phyloP scores from a whole-genome alignment of 768 basidiomycete genomes.

The Trametes coccinea region DNA sequence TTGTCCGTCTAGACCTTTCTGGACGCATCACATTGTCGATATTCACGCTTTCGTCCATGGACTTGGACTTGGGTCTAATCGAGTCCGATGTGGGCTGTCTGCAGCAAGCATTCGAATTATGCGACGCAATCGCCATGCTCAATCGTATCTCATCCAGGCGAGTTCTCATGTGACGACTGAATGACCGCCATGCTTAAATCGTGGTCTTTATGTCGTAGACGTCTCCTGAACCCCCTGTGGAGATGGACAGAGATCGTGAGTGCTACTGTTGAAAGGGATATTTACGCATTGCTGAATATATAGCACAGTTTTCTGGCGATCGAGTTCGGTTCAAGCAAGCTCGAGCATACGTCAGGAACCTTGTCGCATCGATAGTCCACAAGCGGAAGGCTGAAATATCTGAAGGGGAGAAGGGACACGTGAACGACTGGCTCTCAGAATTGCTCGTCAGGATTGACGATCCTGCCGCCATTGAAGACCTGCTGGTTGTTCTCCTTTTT shows the following conservation, averaged over 20 bases:
- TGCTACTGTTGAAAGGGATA: no score
- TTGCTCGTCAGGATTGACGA: slow-evolving; percentile 9
- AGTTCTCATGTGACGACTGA: no score
- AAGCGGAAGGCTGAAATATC: background rate
- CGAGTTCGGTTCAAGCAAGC: background rate
- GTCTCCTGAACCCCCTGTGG: no score
- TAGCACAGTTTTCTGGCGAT: background rate
- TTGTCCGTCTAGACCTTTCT: background rate
- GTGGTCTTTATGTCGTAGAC: no score
- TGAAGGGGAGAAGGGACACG: background rate
- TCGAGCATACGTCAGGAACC: background rate
- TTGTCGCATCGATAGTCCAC: background rate
- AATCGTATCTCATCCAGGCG: background rate
- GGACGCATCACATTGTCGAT: background rate
- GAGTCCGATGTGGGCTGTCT: background rate
- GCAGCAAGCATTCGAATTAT: background rate
- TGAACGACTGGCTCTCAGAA: background rate
- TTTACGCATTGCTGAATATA: background rate
- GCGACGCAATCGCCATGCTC: background rate
- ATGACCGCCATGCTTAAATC: no score
- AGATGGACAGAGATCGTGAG: no score
- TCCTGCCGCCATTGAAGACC: slow-evolving; percentile 11
- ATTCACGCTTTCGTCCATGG: background rate
- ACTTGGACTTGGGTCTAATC: background rate
- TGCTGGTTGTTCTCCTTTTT: slow-evolving; percentile 20